Evolutionary conservation across 2,329 filamentous ascomycete genomes (phyloP).

Genomic region (Albophoma yamanashiensis): DNA sequence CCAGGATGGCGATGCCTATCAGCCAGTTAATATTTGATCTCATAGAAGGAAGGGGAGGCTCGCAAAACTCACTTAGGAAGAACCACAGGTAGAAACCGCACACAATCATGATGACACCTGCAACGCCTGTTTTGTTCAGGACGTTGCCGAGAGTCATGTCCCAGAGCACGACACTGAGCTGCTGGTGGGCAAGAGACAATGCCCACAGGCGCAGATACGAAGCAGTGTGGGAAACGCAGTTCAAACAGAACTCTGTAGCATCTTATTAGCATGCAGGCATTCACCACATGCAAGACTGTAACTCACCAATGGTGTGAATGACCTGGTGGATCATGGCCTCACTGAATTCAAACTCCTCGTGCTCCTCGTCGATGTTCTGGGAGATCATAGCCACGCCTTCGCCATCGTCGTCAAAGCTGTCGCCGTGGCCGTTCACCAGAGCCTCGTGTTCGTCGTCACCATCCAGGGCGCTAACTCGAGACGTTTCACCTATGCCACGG

Average conservation of each 20-base stretch:
- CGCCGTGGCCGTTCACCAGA: slow-evolving; percentile 45
- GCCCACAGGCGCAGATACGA: slow-evolving; percentile 99
- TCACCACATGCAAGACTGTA: neutral
- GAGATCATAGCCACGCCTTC: slow-evolving; percentile 84
- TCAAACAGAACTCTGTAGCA: slow-evolving; percentile 81
- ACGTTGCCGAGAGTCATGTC: slow-evolving; percentile 82
- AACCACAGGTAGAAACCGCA: slow-evolving; percentile 86
- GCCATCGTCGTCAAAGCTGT: slow-evolving; percentile 52
- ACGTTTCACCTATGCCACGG: slow-evolving; percentile 82
- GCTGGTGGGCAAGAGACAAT: slow-evolving; percentile 91
- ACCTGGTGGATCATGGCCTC: slow-evolving; percentile 99
- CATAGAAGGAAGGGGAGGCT: neutral
- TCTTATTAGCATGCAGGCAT: slow-evolving; percentile 15
- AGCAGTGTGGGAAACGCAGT: slow-evolving; percentile 97
- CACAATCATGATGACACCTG: slow-evolving; percentile 73
- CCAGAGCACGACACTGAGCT: slow-evolving; percentile 94
- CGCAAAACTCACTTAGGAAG: slow-evolving; percentile 45
- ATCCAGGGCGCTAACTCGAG: slow-evolving; percentile 80
- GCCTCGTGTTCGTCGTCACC: slow-evolving; percentile 66
- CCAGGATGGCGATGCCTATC: slow-evolving; percentile 50
- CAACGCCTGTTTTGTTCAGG: slow-evolving; percentile 52
- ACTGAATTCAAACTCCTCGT: slow-evolving; percentile 94
- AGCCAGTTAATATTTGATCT: slow-evolving; percentile 12
- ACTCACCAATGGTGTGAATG: slow-evolving; percentile 93
- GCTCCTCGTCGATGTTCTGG: slow-evolving; percentile 73